Conservation (phyloP, 768 basidiomycete genomes). For the Collybia nuda region DNA sequence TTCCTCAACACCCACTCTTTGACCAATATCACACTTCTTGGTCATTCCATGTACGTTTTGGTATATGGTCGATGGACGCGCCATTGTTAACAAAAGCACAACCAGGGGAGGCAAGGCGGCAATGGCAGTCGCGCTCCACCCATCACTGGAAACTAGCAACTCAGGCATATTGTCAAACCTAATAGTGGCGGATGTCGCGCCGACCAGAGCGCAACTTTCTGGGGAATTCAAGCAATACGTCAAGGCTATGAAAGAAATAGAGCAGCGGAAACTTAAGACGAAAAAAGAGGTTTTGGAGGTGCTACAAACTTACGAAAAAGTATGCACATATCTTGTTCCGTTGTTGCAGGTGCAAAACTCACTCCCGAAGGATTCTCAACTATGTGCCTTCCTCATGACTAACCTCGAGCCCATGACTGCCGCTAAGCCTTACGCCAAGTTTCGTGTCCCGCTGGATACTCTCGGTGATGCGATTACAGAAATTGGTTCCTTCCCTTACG, state of each 20-base stretch:
- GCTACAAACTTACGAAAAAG: constrained; percentile 60
- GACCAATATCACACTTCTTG: constrained; percentile 66
- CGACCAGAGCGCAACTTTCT: constrained; percentile 50
- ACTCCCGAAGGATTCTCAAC: constrained; percentile 51
- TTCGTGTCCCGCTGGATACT: constrained; percentile 70
- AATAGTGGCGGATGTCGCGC: constrained; percentile 79
- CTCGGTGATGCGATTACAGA: constrained; percentile 57
- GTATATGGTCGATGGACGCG: not conserved
- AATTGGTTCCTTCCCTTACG: constrained; percentile 77
- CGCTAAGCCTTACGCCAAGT: constrained; percentile 39
- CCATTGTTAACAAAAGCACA: not conserved
- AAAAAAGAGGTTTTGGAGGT: constrained; percentile 68
- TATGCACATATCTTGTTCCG: constrained; percentile 23
- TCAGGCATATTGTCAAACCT: constrained; percentile 44
- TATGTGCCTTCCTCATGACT: constrained; percentile 79
- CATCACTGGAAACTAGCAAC: constrained; percentile 25
- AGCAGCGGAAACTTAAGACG: constrained; percentile 46
- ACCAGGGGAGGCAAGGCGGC: constrained; percentile 81
- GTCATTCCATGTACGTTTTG: constrained; percentile 78
- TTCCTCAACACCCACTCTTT: constrained; percentile 57
- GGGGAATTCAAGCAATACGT: constrained; percentile 66
- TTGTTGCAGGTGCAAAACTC: too few relatives aligned
- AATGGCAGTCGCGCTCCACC: constrained; percentile 59
- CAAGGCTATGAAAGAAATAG: constrained; percentile 69
- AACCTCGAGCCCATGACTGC: constrained; percentile 51